Evolutionary conservation across 495 filamentous ascomycete genomes (phyloP), one percentile per base, ranked within the genome.

Genomic region (Hypoxylon subgilvum): DNA sequence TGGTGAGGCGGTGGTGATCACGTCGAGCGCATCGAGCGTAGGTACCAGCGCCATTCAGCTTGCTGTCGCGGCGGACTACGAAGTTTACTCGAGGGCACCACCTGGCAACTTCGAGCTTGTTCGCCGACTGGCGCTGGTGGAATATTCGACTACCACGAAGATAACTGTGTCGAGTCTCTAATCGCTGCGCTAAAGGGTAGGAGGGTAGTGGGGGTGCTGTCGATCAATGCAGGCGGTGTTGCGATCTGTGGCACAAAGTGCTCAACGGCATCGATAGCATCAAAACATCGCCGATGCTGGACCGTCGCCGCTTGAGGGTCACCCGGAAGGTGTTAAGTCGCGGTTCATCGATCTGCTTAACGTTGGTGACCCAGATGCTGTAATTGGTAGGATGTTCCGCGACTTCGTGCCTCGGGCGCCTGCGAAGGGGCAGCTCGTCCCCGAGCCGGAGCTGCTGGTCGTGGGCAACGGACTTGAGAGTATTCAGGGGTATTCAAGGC

Each of bases 31-130:
- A 0, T 67, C 70, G 3, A 81, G 78, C 25, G 79, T 86, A 16
- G 84, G 84, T n/a, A 69, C 75, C 55, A 76, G 74, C 46, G 80
- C 79, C 1, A 82, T 85, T 27, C 84, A 86, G 49, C 73, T 86
- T 9, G 82, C 81, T 8, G 68, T 67, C 0, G 79, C 79, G 0
- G 72, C 82, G 0, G 84, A 84, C 0, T 79, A 79, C 19, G 75
- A 79, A 10, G 84, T 86, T 0, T 60, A 83, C 38, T 70, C 74
- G 0, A 82, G 79, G 0, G 71, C 79, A 0, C 77, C 75, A 2
- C 58, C 71, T 0, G 73, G 70, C 42, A 87, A 86, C 61, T 75
- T 80, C 27, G 75, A 76, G 0, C 76, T 77, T 32, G 69, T 79
- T 30, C 77, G 73, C 52, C 54, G 35, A 0, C 72, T 85, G 84